phyloP scores from a whole-genome alignment of 176 grass and related monocot species.

The Lolium perenne region DNA sequence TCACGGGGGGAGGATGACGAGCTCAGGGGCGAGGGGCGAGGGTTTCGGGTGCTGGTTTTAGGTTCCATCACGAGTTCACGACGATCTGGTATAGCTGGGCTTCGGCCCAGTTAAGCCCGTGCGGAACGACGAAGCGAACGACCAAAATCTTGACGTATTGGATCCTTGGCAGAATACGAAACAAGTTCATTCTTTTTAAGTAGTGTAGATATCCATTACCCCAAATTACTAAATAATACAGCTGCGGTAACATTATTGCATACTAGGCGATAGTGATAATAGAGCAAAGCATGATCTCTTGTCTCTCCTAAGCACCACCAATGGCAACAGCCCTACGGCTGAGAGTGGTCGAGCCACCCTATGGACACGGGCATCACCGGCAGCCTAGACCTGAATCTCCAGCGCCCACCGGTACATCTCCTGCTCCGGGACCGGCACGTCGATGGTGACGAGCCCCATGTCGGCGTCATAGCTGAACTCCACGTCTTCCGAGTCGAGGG shows the following conservation, averaged over 20 bases:
- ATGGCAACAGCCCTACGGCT: constrained; percentile 6
- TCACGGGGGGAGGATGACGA: too few species aligned
- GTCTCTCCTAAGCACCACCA: neutral
- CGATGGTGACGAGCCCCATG: constrained; percentile 57
- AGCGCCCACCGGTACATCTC: constrained; percentile 69
- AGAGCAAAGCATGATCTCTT: constrained; percentile 35
- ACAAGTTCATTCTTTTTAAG: too few species aligned
- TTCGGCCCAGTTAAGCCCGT: too few species aligned
- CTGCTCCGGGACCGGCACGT: constrained; percentile 66
- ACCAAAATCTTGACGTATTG: too few species aligned
- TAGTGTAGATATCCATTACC: neutral
- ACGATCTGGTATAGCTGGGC: too few species aligned
- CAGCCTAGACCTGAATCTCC: constrained; percentile 57
- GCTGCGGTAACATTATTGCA: constrained; percentile 6
- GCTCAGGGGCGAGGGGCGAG: too few species aligned
- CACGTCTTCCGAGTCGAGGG: constrained; percentile 51
- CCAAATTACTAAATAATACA: neutral
- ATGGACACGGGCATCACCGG: neutral
- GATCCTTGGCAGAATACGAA: too few species aligned
- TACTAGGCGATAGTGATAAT: neutral
- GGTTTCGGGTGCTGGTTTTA: too few species aligned
- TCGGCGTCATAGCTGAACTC: constrained; percentile 52
- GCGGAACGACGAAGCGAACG: too few species aligned
- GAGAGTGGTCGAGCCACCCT: constrained; percentile 3
- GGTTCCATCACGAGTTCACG: too few species aligned